A percentile compares a stretch with the other conserved stretches of the same genome.
Conservation (phyloP, 148 eudicot species). For the Nyssa sinensis region DNA sequence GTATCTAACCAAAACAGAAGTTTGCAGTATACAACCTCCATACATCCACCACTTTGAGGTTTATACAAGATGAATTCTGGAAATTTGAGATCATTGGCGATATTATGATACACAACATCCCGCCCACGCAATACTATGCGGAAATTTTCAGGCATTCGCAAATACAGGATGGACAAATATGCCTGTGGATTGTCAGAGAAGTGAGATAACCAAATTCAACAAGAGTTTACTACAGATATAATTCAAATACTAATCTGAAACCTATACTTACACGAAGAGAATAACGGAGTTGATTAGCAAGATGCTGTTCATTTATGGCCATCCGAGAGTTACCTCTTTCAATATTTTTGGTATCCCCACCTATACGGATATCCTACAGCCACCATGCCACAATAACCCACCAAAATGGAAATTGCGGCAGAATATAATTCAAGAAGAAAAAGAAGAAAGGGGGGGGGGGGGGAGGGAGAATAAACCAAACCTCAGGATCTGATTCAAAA, state of each 20-base stretch:
- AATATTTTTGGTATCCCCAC: conserved; percentile 23
- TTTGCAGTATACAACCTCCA: conserved; percentile 50
- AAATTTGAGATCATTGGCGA: conserved; percentile 74
- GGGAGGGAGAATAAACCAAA: conserved; percentile 21
- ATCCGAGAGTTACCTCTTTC: conserved; percentile 21
- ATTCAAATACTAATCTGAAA: conserved; percentile 4
- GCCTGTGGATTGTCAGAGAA: conserved; percentile 42
- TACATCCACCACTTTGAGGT: conserved; percentile 69
- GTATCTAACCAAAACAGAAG: not conserved
- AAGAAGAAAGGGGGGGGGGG: conserved; percentile 2
- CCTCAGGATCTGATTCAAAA: conserved; percentile 79
- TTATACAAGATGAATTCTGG: conserved; percentile 74
- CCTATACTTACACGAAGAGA: conserved; percentile 81
- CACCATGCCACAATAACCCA: conserved; percentile 17
- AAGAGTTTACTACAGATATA: not conserved
- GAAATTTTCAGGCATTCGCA: conserved; percentile 68
- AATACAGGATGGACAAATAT: conserved; percentile 80
- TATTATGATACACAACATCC: conserved; percentile 63
- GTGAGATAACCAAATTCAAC: conserved; percentile 1
- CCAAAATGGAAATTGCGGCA: not conserved
- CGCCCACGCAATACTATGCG: conserved; percentile 67
- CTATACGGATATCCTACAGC: conserved; percentile 68
- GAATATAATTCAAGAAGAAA: conserved; percentile 1
- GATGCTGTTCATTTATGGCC: conserved; percentile 53
- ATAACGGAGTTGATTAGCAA: conserved; percentile 62